Percentiles rank a stretch among this genome's conserved stretches.
phyloP scores from a whole-genome alignment of 2,329 filamentous ascomycete genomes.

The Aspergillus sp. region DNA sequence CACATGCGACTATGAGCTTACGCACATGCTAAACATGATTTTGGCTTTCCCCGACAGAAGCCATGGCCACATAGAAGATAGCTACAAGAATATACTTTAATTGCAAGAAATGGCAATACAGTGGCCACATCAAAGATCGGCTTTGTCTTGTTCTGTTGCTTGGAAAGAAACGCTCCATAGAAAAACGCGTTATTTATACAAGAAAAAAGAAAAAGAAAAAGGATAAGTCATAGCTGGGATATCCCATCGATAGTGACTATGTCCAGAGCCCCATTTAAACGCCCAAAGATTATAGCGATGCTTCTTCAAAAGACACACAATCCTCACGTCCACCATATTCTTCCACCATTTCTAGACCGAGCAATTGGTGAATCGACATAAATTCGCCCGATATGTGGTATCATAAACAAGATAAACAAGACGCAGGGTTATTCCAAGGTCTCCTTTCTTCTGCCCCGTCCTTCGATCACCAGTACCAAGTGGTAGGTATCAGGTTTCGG shows the following conservation, averaged over 20 bases:
- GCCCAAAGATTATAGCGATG: neutral
- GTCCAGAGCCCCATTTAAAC: neutral
- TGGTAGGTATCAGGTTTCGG: conserved; percentile 2
- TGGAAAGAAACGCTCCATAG: neutral
- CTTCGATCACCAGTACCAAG: neutral
- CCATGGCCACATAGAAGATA: no score
- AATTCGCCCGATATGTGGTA: neutral
- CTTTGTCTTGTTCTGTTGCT: neutral
- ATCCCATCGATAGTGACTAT: neutral
- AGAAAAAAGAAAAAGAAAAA: conserved; percentile 3
- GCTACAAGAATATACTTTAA: no score
- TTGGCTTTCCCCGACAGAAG: no score
- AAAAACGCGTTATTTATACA: conserved; percentile 5
- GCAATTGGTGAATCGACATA: neutral
- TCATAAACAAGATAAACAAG: neutral
- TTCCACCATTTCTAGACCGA: neutral
- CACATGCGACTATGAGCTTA: neutral
- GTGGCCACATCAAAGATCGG: no score
- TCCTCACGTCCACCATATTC: neutral
- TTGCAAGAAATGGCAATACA: no score
- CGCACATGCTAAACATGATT: no score
- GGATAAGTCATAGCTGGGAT: neutral
- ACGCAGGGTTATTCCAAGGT: no score
- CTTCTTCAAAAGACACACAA: neutral
- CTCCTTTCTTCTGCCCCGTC: no score